These are phyloP conservation scores for Ceratobasidium sp. DNA, from an alignment of 1,284 basidiomycete species.

Conservation along the genomic window DNA sequence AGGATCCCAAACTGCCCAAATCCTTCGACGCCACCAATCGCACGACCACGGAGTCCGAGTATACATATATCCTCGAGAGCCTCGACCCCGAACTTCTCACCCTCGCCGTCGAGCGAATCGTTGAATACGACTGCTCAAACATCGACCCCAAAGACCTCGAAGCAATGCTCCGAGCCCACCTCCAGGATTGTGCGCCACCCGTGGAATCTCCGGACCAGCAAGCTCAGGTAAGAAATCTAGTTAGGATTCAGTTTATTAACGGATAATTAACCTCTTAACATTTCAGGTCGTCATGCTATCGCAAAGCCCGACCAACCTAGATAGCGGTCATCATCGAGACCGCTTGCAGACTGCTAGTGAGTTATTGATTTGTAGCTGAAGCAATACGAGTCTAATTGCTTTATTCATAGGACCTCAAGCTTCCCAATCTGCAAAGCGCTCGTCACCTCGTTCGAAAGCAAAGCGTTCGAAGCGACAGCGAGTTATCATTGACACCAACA, in stretches of 20 bases:
- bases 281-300: background rate
- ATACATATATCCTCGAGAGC: background rate
- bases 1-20: background rate
- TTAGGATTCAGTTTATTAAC: background rate
- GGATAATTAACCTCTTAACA: background rate
- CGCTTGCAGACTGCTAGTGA: background rate
- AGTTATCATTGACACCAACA: background rate
- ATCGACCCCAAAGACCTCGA: background rate
- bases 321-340: background rate
- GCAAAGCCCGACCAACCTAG: background rate
- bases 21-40: too few relatives aligned
- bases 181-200: background rate
- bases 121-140: background rate
- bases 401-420: background rate
- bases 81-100: background rate
- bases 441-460: background rate
- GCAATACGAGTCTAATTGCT: too few relatives aligned
- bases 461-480: background rate
- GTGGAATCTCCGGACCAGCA: conserved; percentile 1
- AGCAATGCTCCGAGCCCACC: background rate
- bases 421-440: background rate
- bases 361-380: background rate
- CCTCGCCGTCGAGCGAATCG: conserved; percentile 1
- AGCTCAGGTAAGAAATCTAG: background rate
- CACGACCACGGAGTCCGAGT: background rate